Evolutionary conservation across 495 filamentous ascomycete genomes (phyloP).

Genomic region (Penicillium arizonense): DNA sequence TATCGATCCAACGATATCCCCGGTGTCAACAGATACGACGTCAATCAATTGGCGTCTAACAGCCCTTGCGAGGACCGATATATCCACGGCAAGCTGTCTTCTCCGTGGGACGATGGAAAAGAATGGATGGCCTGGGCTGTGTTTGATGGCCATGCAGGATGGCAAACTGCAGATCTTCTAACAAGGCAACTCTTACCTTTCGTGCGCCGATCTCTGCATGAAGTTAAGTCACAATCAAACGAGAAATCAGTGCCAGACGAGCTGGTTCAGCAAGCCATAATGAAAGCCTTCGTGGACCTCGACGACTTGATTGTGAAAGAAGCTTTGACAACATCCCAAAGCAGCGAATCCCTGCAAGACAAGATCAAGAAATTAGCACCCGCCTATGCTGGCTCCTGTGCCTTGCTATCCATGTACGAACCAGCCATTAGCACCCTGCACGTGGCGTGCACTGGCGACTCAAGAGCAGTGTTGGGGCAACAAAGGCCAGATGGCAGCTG

Average conservation of each 20-base stretch:
- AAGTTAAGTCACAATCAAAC: constrained; percentile 16
- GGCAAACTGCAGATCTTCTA: constrained; percentile 42
- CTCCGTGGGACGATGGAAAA: constrained; percentile 30
- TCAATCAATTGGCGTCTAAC: constrained; percentile 45
- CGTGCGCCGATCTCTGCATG: constrained; percentile 32
- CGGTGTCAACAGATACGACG: constrained; percentile 44
- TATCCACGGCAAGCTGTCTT: constrained; percentile 42
- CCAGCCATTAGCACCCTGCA: constrained; percentile 44
- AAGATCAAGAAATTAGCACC: constrained; percentile 39
- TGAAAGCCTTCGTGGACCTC: constrained; percentile 45
- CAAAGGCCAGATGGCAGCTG: constrained; percentile 43
- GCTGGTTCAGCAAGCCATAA: constrained; percentile 40
- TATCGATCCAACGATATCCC: constrained; percentile 22
- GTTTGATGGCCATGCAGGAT: constrained; percentile 53
- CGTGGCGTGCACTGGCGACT: constrained; percentile 60
- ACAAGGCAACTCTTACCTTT: constrained; percentile 39
- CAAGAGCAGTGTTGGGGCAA: constrained; percentile 58
- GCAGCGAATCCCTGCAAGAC: constrained; percentile 20
- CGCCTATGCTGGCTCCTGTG: constrained; percentile 58
- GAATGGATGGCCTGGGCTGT: constrained; percentile 49
- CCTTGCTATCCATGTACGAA: constrained; percentile 57
- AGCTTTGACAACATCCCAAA: constrained; percentile 27
- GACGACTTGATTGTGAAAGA: constrained; percentile 49
- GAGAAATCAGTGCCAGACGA: constrained; percentile 15
- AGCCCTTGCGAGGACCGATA: constrained; percentile 48